Evolutionary conservation across 257 asterid species (phyloP).

Genomic region (Ophiorrhiza pumila): DNA sequence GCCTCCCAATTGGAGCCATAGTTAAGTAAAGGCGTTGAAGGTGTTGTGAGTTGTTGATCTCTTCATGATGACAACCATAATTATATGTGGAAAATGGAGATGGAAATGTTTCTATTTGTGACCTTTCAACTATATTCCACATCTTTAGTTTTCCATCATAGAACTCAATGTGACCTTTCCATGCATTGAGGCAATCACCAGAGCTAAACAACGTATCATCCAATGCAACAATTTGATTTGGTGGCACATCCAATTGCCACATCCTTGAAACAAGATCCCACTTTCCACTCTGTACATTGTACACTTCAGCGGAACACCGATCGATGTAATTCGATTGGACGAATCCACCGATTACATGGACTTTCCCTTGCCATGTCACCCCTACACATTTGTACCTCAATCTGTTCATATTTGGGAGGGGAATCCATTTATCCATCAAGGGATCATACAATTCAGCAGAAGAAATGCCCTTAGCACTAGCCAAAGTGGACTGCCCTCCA

Average conservation of each 20-base stretch:
- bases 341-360: conserved; percentile 52
- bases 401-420: conserved; percentile 36
- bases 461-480: conserved; percentile 37
- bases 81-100: neutral
- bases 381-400: conserved; percentile 46
- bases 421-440: conserved; percentile 25
- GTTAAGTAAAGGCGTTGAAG: conserved; percentile 32
- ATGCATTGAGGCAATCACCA: conserved; percentile 49
- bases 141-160: conserved; percentile 37
- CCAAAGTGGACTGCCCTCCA: conserved; percentile 39
- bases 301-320: conserved; percentile 49
- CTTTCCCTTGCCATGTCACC: conserved; percentile 47
- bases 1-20: conserved; percentile 35
- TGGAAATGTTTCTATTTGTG: conserved; percentile 24
- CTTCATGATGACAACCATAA: neutral
- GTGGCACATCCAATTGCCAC: conserved; percentile 63
- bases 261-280: conserved; percentile 43
- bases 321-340: conserved; percentile 32
- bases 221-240: conserved; percentile 43
- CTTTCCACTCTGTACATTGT: conserved; percentile 16
- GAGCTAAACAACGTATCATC: conserved; percentile 39
- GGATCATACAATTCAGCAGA: conserved; percentile 44
- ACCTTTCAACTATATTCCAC: conserved; percentile 48
- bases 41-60: conserved; percentile 5
- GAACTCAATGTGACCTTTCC: conserved; percentile 48